Evolutionary conservation across 1,139 yeast genomes (phyloP).

Genomic region (Pichia sp.): DNA sequence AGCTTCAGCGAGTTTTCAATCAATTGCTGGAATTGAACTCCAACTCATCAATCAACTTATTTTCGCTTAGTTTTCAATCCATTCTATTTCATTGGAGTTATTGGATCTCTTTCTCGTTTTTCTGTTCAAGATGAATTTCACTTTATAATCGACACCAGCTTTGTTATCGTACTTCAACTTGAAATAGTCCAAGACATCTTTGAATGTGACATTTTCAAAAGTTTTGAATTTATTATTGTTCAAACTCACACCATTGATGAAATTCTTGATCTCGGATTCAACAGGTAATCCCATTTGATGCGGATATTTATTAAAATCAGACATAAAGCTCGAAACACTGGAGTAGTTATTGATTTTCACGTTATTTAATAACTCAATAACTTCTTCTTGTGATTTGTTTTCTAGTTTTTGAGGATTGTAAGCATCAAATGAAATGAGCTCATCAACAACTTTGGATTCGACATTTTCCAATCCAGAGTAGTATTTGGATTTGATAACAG

Average conservation of each 20-base stretch:
- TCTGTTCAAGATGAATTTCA: constrained; percentile 45
- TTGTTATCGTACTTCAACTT: constrained; percentile 41
- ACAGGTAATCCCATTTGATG: constrained; percentile 70
- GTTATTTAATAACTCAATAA: constrained; percentile 15
- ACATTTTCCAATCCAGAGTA: constrained; percentile 30
- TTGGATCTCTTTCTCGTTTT: constrained; percentile 25
- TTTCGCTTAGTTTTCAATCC: not conserved
- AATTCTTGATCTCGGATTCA: constrained; percentile 47
- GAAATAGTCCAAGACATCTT: constrained; percentile 60
- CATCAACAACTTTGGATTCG: constrained; percentile 23
- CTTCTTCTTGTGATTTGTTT: constrained; percentile 13
- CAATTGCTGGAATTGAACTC: too few species aligned
- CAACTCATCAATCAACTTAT: too few species aligned
- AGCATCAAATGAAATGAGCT: constrained; percentile 19
- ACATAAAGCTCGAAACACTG: constrained; percentile 27
- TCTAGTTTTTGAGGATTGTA: constrained; percentile 16
- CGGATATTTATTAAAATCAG: constrained; percentile 60
- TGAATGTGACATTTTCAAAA: constrained; percentile 51
- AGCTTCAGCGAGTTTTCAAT: too few species aligned
- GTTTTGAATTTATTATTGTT: constrained; percentile 19
- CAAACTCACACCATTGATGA: constrained; percentile 45
- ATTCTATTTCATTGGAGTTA: not conserved
- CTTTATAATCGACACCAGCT: constrained; percentile 55
- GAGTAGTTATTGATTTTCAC: constrained; percentile 30
- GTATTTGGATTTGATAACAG: constrained; percentile 17